Conservation (phyloP, 2,329 filamentous ascomycete genomes). For the Cladosporium sp. region DNA sequence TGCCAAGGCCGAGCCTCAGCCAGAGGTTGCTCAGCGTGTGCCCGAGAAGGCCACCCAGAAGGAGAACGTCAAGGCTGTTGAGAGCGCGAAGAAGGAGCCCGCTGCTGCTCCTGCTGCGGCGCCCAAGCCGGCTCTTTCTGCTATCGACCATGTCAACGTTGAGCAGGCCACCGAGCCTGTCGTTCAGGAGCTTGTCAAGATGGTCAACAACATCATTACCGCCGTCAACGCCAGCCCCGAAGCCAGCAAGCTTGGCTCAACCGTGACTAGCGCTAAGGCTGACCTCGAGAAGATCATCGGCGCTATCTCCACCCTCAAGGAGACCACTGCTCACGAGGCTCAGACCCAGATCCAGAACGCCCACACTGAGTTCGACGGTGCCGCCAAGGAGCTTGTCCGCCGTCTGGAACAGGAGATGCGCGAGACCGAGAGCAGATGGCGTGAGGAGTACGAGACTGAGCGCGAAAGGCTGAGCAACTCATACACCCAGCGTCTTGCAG, state of each 20-base stretch:
- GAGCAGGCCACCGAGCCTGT: slow-evolving; percentile 75
- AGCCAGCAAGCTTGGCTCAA: slow-evolving; percentile 68
- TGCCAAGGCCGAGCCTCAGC: slow-evolving; percentile 47
- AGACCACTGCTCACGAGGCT: slow-evolving; percentile 63
- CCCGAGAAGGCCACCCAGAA: slow-evolving; percentile 15
- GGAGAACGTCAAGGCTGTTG: slow-evolving; percentile 25
- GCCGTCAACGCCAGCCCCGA: slow-evolving; percentile 85
- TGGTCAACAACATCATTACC: slow-evolving; percentile 92
- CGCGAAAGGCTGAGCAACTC: slow-evolving; percentile 70
- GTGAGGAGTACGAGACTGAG: slow-evolving; percentile 82
- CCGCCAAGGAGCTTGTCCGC: slow-evolving; percentile 78
- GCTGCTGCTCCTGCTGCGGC: slow-evolving; percentile 39
- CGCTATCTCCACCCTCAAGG: slow-evolving; percentile 71
- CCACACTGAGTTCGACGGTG: slow-evolving; percentile 76
- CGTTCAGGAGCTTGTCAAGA: slow-evolving; percentile 88
- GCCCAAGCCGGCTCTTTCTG: slow-evolving; percentile 32
- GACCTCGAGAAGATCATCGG: slow-evolving; percentile 73
- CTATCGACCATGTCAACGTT: slow-evolving; percentile 72
- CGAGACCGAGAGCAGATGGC: slow-evolving; percentile 75
- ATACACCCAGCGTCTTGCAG: slow-evolving; percentile 75
- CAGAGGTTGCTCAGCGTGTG: slow-evolving; percentile 32
- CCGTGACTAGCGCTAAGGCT: slow-evolving; percentile 79
- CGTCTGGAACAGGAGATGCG: slow-evolving; percentile 82
- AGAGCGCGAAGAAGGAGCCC: slow-evolving; percentile 28
- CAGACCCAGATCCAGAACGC: slow-evolving; percentile 67